Percentiles rank a stretch among this genome's conserved stretches.
Evolutionary conservation across 1,139 yeast genomes (phyloP).

Genomic region (Suhomyces atakaporum): DNA sequence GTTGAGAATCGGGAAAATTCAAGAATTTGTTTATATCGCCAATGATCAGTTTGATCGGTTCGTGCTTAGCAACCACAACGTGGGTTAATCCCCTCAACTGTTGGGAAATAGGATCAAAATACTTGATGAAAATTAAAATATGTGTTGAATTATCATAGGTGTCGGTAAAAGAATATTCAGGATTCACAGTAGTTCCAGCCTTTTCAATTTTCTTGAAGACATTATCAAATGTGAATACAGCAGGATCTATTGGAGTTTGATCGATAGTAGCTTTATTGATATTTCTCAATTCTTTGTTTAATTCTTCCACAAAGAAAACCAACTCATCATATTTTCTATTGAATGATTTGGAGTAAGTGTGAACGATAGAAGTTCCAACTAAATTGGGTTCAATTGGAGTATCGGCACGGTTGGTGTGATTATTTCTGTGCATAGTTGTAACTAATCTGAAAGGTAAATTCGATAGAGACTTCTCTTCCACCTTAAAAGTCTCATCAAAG

Average conservation of each 20-base stretch:
- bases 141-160: slow-evolving; percentile 36
- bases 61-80: slow-evolving; percentile 54
- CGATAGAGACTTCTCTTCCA: slow-evolving; percentile 18
- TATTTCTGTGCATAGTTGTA: slow-evolving; percentile 68
- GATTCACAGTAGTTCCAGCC: slow-evolving; percentile 5
- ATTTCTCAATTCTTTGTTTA: slow-evolving; percentile 33
- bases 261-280: slow-evolving; percentile 18
- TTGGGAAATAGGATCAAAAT: slow-evolving; percentile 62
- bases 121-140: slow-evolving; percentile 64
- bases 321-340: slow-evolving; percentile 46
- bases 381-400: slow-evolving; percentile 44
- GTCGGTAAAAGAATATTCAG: slow-evolving; percentile 19
- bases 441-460: slow-evolving; percentile 56
- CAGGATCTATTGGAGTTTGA: slow-evolving; percentile 17
- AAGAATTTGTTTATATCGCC: slow-evolving; percentile 47
- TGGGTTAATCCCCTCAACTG: slow-evolving; percentile 65
- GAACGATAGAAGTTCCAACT: slow-evolving; percentile 31
- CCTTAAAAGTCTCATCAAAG: slow-evolving; percentile 14
- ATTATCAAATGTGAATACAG: slow-evolving; percentile 27
- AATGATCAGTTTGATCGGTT: slow-evolving; percentile 45
- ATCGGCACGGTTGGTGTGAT: slow-evolving; percentile 71
- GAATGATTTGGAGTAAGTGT: slow-evolving; percentile 44
- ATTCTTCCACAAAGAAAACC: slow-evolving; percentile 51
- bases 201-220: slow-evolving; percentile 22
- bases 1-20: slow-evolving; percentile 43